Base-by-base conservation (phyloP, 306 rosid species). In the Benincasa hispida region DNA sequence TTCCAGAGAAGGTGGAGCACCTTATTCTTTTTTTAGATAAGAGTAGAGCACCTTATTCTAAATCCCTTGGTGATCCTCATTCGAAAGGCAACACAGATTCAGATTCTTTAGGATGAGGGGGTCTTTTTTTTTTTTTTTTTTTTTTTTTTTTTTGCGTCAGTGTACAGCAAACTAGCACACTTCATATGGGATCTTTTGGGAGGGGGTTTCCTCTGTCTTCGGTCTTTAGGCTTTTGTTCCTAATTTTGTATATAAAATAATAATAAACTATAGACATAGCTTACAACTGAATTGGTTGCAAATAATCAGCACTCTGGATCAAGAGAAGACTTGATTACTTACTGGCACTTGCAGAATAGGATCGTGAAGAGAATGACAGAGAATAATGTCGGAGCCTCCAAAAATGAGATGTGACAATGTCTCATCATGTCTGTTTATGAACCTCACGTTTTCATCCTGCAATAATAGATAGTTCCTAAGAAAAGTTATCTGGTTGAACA, bases 311-410 rank as follows among this genome's bases (percentile, higher is more conserved):
- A 57, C 41, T 34, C 42, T 54, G 27, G 17, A 21, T 47, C 54
- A 14, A 34, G 59, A 82, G 41, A 21, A 41, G 65, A 80, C 35
- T 75, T 57, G 72, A 81, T 74, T 48, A 72, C 89, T 85, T 83
- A 93, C 98, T 6, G 96, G 92, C 79, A 79, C 88, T 83, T 87
- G 89, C 47, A 81, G 85, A 57, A 84, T 37, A 47, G 91, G 93
- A 78, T 93, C 98, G 74, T 80, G 82, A 58, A 88, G 89, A 60
- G 96, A 91, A 83, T 79, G 90, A 77, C 93, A 91, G 82, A 93
- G 66, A 73, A 93, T 83, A 76, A 91, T 88, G 83, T 91, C 97
- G 2, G 89, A 91, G 72, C 96, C 98, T 8, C 96, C 97, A 62
- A 87, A 93, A 76, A 85, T 34, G 79, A 93, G 79, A 83, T 88